Percentiles rank a stretch among this genome's conserved stretches.
Evolutionary conservation across 2,329 filamentous ascomycete genomes (phyloP).

Genomic region (Botrytis byssoidea): DNA sequence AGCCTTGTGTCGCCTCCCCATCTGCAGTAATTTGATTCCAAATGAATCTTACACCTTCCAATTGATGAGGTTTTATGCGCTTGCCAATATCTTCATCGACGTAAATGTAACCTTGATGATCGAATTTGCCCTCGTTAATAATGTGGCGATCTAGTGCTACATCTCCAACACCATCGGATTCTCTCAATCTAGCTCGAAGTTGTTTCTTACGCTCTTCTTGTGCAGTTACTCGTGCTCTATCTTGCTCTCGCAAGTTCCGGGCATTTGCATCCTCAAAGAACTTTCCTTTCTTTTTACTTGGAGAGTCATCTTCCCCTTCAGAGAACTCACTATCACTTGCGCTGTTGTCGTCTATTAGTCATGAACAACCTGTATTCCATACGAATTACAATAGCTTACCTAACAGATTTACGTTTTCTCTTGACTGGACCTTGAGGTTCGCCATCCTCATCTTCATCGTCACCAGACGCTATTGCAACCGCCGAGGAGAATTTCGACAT

Average conservation of each 20-base stretch:
- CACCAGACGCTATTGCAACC: not conserved
- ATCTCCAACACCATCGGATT: slow-evolving; percentile 45
- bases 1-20: slow-evolving; percentile 62
- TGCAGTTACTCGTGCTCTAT: slow-evolving; percentile 52
- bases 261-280: slow-evolving; percentile 48
- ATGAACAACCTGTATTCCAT: not conserved
- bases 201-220: slow-evolving; percentile 53
- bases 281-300: slow-evolving; percentile 40
- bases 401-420: slow-evolving; percentile 33
- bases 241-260: slow-evolving; percentile 52
- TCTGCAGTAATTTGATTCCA: slow-evolving; percentile 72
- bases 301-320: slow-evolving; percentile 12
- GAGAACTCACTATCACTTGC: slow-evolving; percentile 6
- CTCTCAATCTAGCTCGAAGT: slow-evolving; percentile 48
- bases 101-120: slow-evolving; percentile 60
- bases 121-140: slow-evolving; percentile 65
- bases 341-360: not conserved
- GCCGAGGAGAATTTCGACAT: not conserved
- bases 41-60: slow-evolving; percentile 80
- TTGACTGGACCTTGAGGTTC: slow-evolving; percentile 44
- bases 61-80: slow-evolving; percentile 75
- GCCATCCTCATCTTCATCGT: slow-evolving; percentile 34
- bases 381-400: slow-evolving; percentile 22
- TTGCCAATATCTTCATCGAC: slow-evolving; percentile 62
- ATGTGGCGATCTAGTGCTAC: slow-evolving; percentile 52